A percentile compares a stretch with the other conserved stretches of the same genome.
phyloP scores from a whole-genome alignment of 225 moss, liverwort and hornwort genomes.

The Marchantia paleacea region DNA sequence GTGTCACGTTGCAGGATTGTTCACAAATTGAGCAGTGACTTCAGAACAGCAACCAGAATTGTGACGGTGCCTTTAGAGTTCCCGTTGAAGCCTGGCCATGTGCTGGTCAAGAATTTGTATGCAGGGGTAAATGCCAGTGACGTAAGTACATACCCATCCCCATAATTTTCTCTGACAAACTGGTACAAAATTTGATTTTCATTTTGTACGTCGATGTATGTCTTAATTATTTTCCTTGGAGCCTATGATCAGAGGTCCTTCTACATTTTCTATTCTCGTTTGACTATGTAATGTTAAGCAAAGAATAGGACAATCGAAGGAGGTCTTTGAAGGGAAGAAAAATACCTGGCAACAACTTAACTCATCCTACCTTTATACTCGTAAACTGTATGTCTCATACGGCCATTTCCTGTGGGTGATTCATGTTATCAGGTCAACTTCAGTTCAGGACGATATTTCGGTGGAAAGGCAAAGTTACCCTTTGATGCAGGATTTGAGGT shows the following conservation, averaged over 20 bases:
- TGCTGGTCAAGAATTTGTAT: constrained; percentile 74
- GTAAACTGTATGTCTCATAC: too few relatives aligned
- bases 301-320: neutral
- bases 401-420: neutral
- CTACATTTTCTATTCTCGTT: neutral
- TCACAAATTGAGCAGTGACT: constrained; percentile 72
- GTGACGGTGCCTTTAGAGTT: constrained; percentile 56
- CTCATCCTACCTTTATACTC: neutral
- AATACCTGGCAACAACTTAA: too few relatives aligned
- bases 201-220: neutral
- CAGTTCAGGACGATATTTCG: constrained; percentile 84
- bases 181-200: neutral
- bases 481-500: constrained; percentile 95
- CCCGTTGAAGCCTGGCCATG: constrained; percentile 81
- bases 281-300: neutral
- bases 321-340: neutral
- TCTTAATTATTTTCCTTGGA: neutral
- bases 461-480: constrained; percentile 52
- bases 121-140: constrained; percentile 94
- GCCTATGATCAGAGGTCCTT: neutral
- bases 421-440: constrained; percentile 61
- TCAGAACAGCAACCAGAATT: constrained; percentile 73
- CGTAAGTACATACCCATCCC: constrained; percentile 44
- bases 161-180: neutral
- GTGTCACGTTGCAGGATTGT: constrained; percentile 54